phyloP scores from a whole-genome alignment of 2,329 filamentous ascomycete genomes.

The Trichoderma aggressivum region DNA sequence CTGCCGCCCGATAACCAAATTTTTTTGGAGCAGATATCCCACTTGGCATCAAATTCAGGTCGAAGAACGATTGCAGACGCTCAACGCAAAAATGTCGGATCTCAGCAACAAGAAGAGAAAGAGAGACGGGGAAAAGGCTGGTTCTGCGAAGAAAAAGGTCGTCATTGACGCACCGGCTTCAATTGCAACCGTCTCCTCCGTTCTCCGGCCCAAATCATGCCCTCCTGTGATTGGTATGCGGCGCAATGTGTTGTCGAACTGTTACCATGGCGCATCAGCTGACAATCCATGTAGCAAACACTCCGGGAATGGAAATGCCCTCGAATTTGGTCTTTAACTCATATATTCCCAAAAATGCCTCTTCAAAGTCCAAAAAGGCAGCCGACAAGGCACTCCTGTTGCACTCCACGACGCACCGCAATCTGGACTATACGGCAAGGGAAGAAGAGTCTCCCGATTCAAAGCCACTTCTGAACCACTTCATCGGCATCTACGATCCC shows the following conservation, averaged over 20 bases:
- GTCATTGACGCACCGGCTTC: slow-evolving; percentile 41
- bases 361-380: slow-evolving; percentile 39
- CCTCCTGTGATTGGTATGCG: slow-evolving; percentile 53
- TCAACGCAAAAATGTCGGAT: slow-evolving; percentile 35
- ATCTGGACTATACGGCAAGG: slow-evolving; percentile 57
- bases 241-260: not conserved
- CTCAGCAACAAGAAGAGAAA: slow-evolving; percentile 52
- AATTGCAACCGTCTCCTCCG: slow-evolving; percentile 44
- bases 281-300: slow-evolving; percentile 32
- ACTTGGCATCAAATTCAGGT: slow-evolving; percentile 16
- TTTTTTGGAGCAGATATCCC: slow-evolving; percentile 29
- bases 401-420: slow-evolving; percentile 55
- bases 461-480: slow-evolving; percentile 54
- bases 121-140: slow-evolving; percentile 40
- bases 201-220: slow-evolving; percentile 44
- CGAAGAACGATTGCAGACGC: not conserved
- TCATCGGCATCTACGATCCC: slow-evolving; percentile 62
- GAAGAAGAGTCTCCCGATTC: slow-evolving; percentile 39
- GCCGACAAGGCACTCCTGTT: slow-evolving; percentile 50
- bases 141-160: slow-evolving; percentile 52
- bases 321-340: slow-evolving; percentile 43
- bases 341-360: slow-evolving; percentile 41
- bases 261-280: slow-evolving; percentile 15
- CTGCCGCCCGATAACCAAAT: slow-evolving; percentile 29
- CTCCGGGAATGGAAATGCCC: slow-evolving; percentile 37